Conservation (phyloP, 129 eudicot species). For the Chrysanthemum lavandulifolium region DNA sequence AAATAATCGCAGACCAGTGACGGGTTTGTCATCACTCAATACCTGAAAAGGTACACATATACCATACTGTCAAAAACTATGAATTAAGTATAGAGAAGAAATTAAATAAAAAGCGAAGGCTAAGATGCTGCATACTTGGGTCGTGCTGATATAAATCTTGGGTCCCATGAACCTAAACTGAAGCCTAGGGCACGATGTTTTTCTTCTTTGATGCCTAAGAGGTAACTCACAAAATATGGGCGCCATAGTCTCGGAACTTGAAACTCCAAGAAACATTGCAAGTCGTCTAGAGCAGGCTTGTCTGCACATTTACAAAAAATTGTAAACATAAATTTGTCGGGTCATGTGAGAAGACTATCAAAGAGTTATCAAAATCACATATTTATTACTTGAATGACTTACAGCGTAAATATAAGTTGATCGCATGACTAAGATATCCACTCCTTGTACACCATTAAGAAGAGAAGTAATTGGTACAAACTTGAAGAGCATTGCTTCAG, state of each 20-base stretch:
- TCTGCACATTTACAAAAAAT: conserved; percentile 34
- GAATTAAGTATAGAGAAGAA: no score
- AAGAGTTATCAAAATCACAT: conserved; percentile 3
- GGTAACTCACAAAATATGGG: conserved; percentile 82
- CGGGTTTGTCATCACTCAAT: conserved; percentile 48
- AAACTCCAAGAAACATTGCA: conserved; percentile 79
- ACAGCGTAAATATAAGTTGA: conserved; percentile 87
- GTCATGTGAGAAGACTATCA: conserved; percentile 1
- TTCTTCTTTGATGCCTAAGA: conserved; percentile 74
- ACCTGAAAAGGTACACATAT: conserved; percentile 8
- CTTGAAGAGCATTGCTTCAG: conserved; percentile 76
- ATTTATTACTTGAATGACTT: conserved; percentile 24
- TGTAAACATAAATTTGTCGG: background rate
- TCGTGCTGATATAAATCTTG: conserved; percentile 63
- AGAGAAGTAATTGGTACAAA: conserved; percentile 88
- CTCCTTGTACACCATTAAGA: conserved; percentile 87
- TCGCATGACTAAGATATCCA: conserved; percentile 92
- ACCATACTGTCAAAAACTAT: no score
- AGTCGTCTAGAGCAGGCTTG: conserved; percentile 72
- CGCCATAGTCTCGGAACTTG: conserved; percentile 89
- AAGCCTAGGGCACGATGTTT: conserved; percentile 48
- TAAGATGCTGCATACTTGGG: conserved; percentile 48
- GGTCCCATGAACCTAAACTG: conserved; percentile 72
- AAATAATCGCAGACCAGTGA: conserved; percentile 79
- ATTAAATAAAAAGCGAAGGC: background rate